phyloP scores from a whole-genome alignment of 495 filamentous ascomycete species.

The Penicillium mononematosum region DNA sequence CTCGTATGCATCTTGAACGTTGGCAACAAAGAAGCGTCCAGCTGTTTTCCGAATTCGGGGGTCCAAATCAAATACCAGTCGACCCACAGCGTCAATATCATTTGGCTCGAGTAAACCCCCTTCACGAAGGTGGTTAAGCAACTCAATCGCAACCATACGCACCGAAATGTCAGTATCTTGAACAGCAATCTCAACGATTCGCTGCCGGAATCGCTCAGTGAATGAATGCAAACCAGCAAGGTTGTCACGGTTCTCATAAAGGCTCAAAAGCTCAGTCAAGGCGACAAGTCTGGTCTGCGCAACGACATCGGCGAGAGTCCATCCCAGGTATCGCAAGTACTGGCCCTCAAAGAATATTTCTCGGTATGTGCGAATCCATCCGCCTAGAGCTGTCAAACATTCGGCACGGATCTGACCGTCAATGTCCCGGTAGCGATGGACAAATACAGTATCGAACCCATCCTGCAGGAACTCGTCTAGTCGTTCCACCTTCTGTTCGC shows the following conservation, averaged over 20 bases:
- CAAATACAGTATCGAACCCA: constrained; percentile 84
- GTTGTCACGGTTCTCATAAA: constrained; percentile 75
- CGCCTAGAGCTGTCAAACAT: constrained; percentile 77
- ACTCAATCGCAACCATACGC: constrained; percentile 71
- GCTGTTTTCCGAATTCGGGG: constrained; percentile 80
- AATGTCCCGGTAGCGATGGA: constrained; percentile 92
- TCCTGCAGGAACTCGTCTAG: constrained; percentile 71
- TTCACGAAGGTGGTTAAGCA: constrained; percentile 78
- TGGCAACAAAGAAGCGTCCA: constrained; percentile 83
- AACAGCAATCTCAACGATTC: constrained; percentile 91
- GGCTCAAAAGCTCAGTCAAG: constrained; percentile 71
- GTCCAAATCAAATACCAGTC: constrained; percentile 84
- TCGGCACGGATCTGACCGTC: constrained; percentile 83
- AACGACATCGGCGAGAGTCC: constrained; percentile 81
- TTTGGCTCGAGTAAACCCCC: constrained; percentile 83
- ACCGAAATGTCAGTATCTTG: constrained; percentile 76
- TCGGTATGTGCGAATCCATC: constrained; percentile 81
- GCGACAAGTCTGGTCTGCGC: constrained; percentile 70
- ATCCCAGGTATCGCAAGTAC: constrained; percentile 90
- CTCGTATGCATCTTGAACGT: constrained; percentile 78
- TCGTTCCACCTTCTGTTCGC: constrained; percentile 59
- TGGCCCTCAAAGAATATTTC: constrained; percentile 82
- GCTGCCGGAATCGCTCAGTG: constrained; percentile 80
- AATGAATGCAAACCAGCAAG: constrained; percentile 77
- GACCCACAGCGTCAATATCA: constrained; percentile 83